Percentiles rank a stretch among this genome's conserved stretches.
phyloP scores from a whole-genome alignment of 2,329 filamentous ascomycete species.

The Fusarium domesticum region DNA sequence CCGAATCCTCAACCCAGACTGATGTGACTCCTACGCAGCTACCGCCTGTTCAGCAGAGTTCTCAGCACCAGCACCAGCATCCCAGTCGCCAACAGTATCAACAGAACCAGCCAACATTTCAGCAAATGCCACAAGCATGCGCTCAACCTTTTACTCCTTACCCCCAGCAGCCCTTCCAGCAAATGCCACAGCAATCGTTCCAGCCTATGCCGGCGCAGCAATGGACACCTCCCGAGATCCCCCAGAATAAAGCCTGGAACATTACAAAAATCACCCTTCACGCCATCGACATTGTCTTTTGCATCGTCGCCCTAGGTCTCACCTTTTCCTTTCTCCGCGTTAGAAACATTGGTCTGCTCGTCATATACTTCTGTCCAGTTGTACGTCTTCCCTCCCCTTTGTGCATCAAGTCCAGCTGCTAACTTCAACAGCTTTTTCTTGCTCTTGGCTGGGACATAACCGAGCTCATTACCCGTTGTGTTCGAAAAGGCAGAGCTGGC shows the following conservation, averaged over 20 bases:
- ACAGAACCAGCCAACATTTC: slow-evolving; percentile 16
- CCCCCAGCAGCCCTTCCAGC: slow-evolving; percentile 1
- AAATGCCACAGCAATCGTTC: slow-evolving; percentile 14
- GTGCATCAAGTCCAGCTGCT: background rate
- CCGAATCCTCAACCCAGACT: slow-evolving; percentile 23
- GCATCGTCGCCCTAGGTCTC: slow-evolving; percentile 30
- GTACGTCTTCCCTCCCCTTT: slow-evolving; percentile 9
- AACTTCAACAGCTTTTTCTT: slow-evolving; percentile 31
- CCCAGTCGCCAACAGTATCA: slow-evolving; percentile 19
- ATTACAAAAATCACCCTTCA: slow-evolving; percentile 34
- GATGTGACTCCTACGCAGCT: slow-evolving; percentile 13
- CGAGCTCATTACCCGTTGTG: slow-evolving; percentile 38
- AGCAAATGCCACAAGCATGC: slow-evolving; percentile 24
- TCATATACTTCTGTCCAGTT: slow-evolving; percentile 17
- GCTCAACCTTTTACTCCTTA: slow-evolving; percentile 27
- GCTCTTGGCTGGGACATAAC: slow-evolving; percentile 38
- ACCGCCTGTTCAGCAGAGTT: slow-evolving; percentile 6
- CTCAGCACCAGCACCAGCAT: slow-evolving; percentile 15
- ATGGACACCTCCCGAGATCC: slow-evolving; percentile 13
- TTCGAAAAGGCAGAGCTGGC: slow-evolving; percentile 33
- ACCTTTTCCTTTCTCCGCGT: slow-evolving; percentile 22
- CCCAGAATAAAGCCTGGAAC: slow-evolving; percentile 25
- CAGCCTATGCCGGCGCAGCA: slow-evolving; percentile 12
- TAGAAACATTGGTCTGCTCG: slow-evolving; percentile 1
- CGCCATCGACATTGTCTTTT: slow-evolving; percentile 22